phyloP scores from a whole-genome alignment of 2,329 filamentous ascomycete species.

The Verticillium nonalfalfae region DNA sequence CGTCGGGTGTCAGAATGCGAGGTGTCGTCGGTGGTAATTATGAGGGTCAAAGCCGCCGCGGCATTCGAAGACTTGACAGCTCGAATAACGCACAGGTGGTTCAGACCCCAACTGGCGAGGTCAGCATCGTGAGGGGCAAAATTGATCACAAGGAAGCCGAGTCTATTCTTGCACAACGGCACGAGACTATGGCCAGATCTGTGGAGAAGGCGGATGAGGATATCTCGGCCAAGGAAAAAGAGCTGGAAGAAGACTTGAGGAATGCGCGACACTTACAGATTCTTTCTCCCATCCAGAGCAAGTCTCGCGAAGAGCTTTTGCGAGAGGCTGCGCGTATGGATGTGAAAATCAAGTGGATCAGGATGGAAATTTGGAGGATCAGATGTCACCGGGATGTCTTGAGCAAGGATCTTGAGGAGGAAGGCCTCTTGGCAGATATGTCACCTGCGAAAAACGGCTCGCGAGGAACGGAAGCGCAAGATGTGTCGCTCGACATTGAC shows the following conservation, averaged over 20 bases:
- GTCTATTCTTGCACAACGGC: conserved; percentile 77
- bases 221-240: conserved; percentile 64
- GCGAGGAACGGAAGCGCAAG: conserved; percentile 17
- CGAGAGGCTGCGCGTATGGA: conserved; percentile 77
- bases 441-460: conserved; percentile 27
- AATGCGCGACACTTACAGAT: conserved; percentile 89
- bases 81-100: conserved; percentile 55
- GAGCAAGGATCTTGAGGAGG: conserved; percentile 77
- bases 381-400: conserved; percentile 89
- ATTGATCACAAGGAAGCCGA: conserved; percentile 79
- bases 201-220: conserved; percentile 80
- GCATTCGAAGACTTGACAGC: conserved; percentile 63
- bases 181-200: conserved; percentile 75
- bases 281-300: conserved; percentile 83
- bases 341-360: conserved; percentile 87
- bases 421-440: conserved; percentile 30
- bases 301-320: conserved; percentile 81
- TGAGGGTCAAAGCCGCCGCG: conserved; percentile 71
- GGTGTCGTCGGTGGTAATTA: conserved; percentile 81
- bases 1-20: conserved; percentile 83
- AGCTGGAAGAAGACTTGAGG: conserved; percentile 75
- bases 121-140: conserved; percentile 64
- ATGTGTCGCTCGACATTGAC: conserved; percentile 16
- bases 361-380: conserved; percentile 87
- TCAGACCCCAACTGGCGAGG: conserved; percentile 66